A percentile compares a stretch with the other conserved stretches of the same genome.
Evolutionary conservation across 2,329 filamentous ascomycete genomes (phyloP).

Genomic region (Colletotrichum neosansevieriae): DNA sequence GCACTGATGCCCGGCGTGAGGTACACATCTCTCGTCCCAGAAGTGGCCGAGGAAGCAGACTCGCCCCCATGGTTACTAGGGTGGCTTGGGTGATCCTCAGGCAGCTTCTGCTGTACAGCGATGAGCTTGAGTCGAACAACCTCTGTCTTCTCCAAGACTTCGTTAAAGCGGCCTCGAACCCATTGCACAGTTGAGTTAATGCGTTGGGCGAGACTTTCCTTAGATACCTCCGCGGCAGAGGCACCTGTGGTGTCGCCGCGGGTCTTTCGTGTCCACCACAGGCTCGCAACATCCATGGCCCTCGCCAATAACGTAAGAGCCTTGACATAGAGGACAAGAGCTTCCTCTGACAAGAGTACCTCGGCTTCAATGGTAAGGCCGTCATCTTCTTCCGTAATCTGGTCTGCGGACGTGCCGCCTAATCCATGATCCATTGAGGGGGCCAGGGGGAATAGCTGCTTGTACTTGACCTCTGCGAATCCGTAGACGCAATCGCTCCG

Average conservation of each 20-base stretch:
- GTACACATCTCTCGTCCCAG: conserved; percentile 81
- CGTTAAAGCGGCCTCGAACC: conserved; percentile 94
- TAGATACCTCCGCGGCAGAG: conserved; percentile 63
- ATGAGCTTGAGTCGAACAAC: conserved; percentile 89
- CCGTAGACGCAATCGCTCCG: conserved; percentile 96
- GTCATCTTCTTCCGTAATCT: conserved; percentile 70
- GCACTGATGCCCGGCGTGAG: conserved; percentile 91
- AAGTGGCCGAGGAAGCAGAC: conserved; percentile 68
- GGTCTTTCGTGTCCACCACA: conserved; percentile 89
- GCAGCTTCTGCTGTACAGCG: conserved; percentile 86
- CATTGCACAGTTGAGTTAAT: conserved; percentile 97
- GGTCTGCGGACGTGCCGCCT: conserved; percentile 70
- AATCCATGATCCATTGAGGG: conserved; percentile 81
- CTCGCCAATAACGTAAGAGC: conserved; percentile 89
- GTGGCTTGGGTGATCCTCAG: conserved; percentile 86
- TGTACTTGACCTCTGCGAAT: conserved; percentile 98
- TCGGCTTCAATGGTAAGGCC: conserved; percentile 88
- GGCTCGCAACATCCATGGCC: conserved; percentile 93
- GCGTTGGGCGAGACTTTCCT: conserved; percentile 58
- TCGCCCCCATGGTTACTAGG: conserved; percentile 79
- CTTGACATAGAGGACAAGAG: conserved; percentile 95
- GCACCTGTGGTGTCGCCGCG: conserved; percentile 67
- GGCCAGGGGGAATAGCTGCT: conserved; percentile 90
- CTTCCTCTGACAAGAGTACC: conserved; percentile 91
- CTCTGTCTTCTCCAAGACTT: conserved; percentile 96